phyloP scores from a whole-genome alignment of 768 basidiomycete species.

The Kwoniella sp. region DNA sequence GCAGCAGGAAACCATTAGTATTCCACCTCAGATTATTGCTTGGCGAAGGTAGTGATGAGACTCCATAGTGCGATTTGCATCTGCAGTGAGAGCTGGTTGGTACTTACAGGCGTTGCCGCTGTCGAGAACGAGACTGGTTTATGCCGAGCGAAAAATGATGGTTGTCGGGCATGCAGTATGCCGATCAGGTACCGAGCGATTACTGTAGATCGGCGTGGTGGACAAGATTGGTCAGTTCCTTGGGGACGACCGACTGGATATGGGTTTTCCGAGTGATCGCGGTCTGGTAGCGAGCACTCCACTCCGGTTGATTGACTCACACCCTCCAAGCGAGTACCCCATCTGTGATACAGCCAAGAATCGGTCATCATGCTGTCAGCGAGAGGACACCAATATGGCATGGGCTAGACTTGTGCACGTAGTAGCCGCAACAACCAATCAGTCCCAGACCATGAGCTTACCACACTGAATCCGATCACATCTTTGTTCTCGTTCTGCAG shows the following conservation, averaged over 20 bases:
- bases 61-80: no score
- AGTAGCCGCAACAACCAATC: not conserved
- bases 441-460: constrained; percentile 12
- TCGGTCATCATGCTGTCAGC: not conserved
- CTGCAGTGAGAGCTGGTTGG: no score
- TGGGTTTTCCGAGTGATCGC: no score
- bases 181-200: constrained; percentile 51
- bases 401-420: no score
- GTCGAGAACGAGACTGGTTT: constrained; percentile 50
- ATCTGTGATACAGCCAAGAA: constrained; percentile 27
- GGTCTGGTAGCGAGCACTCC: not conserved
- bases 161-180: constrained; percentile 38
- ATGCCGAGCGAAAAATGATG: constrained; percentile 42
- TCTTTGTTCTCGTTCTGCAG: constrained; percentile 36
- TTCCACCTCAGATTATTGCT: no score
- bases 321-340: constrained; percentile 53
- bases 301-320: constrained; percentile 39
- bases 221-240: not conserved
- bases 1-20: not conserved
- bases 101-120: constrained; percentile 48
- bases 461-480: constrained; percentile 37
- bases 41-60: no score
- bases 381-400: no score
- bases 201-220: constrained; percentile 27
- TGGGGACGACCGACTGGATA: no score